Conservation (phyloP, 1,284 basidiomycete species). For the Pisolithus thermaeus region DNA sequence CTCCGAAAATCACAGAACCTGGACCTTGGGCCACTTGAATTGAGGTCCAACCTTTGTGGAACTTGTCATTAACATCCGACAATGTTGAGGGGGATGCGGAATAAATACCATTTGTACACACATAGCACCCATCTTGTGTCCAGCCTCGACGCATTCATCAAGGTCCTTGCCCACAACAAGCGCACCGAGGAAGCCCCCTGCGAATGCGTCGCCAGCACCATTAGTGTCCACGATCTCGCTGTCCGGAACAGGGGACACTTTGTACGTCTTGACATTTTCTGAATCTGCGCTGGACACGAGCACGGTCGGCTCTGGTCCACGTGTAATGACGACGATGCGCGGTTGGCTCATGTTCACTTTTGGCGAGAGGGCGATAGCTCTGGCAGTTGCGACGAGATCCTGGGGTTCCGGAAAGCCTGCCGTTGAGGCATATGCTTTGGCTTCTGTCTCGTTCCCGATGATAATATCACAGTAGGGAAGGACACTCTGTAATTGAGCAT, state of each 20-base stretch:
- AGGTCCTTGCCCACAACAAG: slow-evolving; percentile 76
- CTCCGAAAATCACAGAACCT: slow-evolving; percentile 43
- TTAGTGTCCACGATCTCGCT: slow-evolving; percentile 94
- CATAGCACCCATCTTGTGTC: slow-evolving; percentile 88
- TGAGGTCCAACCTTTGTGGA: slow-evolving; percentile 61
- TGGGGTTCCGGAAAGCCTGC: slow-evolving; percentile 52
- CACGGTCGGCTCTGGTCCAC: slow-evolving; percentile 80
- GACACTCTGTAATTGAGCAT: slow-evolving; percentile 71
- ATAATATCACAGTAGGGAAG: slow-evolving; percentile 81
- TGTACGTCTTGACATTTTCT: slow-evolving; percentile 49
- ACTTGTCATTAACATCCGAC: background rate
- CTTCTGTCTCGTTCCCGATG: slow-evolving; percentile 95
- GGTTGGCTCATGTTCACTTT: slow-evolving; percentile 70
- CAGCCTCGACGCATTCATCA: slow-evolving; percentile 77
- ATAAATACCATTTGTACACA: slow-evolving; percentile 75
- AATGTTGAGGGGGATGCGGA: background rate
- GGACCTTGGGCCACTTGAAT: slow-evolving; percentile 74
- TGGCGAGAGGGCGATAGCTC: slow-evolving; percentile 62
- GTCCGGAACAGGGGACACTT: slow-evolving; percentile 58
- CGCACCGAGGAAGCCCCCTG: slow-evolving; percentile 94
- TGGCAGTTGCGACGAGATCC: slow-evolving; percentile 66
- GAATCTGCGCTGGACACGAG: slow-evolving; percentile 66
- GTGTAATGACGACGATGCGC: slow-evolving; percentile 88
- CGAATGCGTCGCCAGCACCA: slow-evolving; percentile 98
- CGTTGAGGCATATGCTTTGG: slow-evolving; percentile 79